These are phyloP conservation scores for Eucalyptus polyanthemos DNA, from an alignment of 345 rosid species.

Conservation along the genomic window DNA sequence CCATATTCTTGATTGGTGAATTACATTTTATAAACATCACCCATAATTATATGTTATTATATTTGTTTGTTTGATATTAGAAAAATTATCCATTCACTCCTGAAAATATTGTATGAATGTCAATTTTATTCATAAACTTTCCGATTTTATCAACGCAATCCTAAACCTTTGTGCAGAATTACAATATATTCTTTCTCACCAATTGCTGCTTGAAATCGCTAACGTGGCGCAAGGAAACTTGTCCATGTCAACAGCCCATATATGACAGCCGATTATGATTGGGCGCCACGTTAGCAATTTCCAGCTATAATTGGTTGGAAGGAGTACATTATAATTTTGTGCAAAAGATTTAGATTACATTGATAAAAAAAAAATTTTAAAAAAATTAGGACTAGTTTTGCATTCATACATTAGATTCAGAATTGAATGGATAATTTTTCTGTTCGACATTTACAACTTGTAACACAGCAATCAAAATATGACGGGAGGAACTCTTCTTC, in stretches of 20 bases:
- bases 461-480: background rate
- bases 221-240: background rate
- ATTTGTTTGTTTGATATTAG: background rate
- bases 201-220: background rate
- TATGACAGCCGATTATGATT: accelerated
- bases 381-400: background rate
- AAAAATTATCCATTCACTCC: background rate
- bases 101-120: background rate
- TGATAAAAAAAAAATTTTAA: background rate
- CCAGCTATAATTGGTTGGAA: too few relatives aligned
- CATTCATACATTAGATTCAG: background rate
- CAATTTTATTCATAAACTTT: background rate
- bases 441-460: background rate
- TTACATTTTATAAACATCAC: background rate
- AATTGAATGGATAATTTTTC: background rate
- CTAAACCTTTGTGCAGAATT: background rate
- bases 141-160: background rate
- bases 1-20: background rate
- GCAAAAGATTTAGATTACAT: background rate
- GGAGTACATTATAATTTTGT: too few relatives aligned
- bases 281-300: too few relatives aligned
- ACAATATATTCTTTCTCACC: background rate
- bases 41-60: background rate
- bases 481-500: background rate
- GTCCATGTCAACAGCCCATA: background rate